These are phyloP conservation scores for Ascocoryne sarcoides DNA, from an alignment of 2,329 filamentous ascomycete species.

Conservation along the genomic window DNA sequence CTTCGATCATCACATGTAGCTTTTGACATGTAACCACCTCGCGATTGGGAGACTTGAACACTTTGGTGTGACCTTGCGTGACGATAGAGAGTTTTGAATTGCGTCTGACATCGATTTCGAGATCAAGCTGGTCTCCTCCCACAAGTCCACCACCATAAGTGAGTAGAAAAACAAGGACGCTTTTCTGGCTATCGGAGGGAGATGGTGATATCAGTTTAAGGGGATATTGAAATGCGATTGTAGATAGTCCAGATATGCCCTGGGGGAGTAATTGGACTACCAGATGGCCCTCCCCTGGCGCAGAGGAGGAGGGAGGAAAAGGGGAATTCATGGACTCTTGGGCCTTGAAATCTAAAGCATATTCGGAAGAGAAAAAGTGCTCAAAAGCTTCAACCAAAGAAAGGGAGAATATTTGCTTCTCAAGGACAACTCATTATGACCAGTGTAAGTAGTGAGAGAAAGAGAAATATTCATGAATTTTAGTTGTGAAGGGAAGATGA, in stretches of 20 bases:
- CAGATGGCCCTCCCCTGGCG: constrained; percentile 70
- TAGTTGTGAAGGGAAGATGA: no score
- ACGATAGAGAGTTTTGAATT: constrained; percentile 58
- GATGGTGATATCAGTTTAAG: constrained; percentile 85
- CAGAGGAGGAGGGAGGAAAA: constrained; percentile 56
- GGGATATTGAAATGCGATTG: constrained; percentile 83
- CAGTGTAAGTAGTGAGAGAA: no score
- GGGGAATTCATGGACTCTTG: constrained; percentile 27
- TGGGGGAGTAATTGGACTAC: constrained; percentile 65
- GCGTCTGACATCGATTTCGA: constrained; percentile 56
- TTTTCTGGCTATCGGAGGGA: constrained; percentile 52
- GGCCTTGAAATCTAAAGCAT: no score
- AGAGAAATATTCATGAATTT: no score
- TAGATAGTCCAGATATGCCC: constrained; percentile 60
- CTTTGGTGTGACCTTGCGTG: constrained; percentile 81
- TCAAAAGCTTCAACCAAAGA: no score
- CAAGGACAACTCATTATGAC: no score
- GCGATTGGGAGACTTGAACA: constrained; percentile 68
- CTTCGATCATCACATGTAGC: constrained; percentile 41
- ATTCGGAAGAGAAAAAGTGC: no score
- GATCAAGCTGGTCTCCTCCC: constrained; percentile 71
- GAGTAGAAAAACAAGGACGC: constrained; percentile 77
- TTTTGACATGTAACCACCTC: constrained; percentile 50
- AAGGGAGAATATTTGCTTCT: no score
- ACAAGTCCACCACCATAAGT: constrained; percentile 94